A percentile compares a stretch with the other conserved stretches of the same genome.
These are phyloP conservation scores for Pythium graminicola DNA, from an alignment of 352 stramenopile genomes.

Conservation along the genomic window DNA sequence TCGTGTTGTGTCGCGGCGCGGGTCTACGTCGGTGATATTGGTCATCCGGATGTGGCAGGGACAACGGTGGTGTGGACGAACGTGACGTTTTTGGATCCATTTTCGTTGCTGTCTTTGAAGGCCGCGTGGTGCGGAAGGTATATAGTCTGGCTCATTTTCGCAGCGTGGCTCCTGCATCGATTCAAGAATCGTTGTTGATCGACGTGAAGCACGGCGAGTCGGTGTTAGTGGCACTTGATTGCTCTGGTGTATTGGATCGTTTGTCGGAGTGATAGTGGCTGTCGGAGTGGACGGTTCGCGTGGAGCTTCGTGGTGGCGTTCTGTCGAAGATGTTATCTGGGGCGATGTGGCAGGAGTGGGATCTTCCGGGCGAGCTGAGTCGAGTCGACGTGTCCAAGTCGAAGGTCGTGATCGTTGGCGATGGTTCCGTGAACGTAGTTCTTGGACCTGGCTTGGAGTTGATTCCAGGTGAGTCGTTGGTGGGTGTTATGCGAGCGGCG, in stretches of 20 bases:
- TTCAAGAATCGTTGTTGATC: background rate
- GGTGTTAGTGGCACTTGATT: slow-evolving; percentile 5
- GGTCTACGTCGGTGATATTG: too few relatives aligned
- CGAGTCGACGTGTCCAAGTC: background rate
- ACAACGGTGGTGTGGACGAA: too few relatives aligned
- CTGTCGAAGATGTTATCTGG: background rate
- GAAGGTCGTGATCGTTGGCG: background rate
- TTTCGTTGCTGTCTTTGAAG: too few relatives aligned
- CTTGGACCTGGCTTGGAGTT: background rate
- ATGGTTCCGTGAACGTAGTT: background rate
- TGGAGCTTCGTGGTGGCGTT: background rate
- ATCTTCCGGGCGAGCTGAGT: background rate
- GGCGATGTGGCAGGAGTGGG: background rate
- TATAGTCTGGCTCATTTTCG: too few relatives aligned
- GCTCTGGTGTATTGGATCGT: slow-evolving; percentile 1
- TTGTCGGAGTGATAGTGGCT: background rate
- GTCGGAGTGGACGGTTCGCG: background rate
- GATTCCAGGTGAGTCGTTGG: background rate
- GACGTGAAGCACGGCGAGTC: slow-evolving; percentile 7
- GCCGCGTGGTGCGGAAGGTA: too few relatives aligned
- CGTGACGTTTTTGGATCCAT: too few relatives aligned
- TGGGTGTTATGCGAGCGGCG: background rate
- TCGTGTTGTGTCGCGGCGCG: too few relatives aligned
- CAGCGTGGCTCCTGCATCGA: background rate
- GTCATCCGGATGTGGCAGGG: too few relatives aligned